Evolutionary conservation across 2,329 filamentous ascomycete genomes (phyloP), one percentile per base, ranked within the genome.

Genomic region (Coleophoma cylindrospora): DNA sequence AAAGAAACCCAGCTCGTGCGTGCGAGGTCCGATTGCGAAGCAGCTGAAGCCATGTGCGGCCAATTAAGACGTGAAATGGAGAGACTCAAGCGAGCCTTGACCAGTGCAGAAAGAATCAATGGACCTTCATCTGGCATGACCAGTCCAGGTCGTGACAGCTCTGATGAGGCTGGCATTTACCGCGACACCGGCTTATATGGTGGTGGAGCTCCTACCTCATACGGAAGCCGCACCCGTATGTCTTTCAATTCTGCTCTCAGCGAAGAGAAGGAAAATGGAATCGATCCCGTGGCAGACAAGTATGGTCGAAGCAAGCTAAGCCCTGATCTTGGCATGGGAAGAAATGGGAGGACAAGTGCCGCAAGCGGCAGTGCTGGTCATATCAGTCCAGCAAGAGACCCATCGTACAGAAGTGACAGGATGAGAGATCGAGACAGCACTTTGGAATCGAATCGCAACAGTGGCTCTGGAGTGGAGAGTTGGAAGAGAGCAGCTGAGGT

Each of bases 401-500:
- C 48, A 22, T 54, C 51, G 37, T 59, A 53, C 38, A 54, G 55
- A 43, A 59, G 52, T 36, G 51, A 55, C 15, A 53, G 57, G 22
- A 61, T 69, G 32, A 65, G 65, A 27, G 41, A 44, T 38, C 58
- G 62, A 49, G 62, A 66, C 44, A 57, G 54, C 34, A 63, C 53
- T 52, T 62, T 55, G 40, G 62, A 63, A 40, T 55, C 67, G 63
- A 49, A 64, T 64, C 48, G 64, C 56, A 57, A 51, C 47, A 64
- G 54, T 52, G 66, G 57, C 59, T 68, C 59, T 43, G 66, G 83
- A 1, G 83, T 85, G 15, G 94, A 99, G 72, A 97, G 91, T 66
- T 99, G 94, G 94, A 95, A 91, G 73, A 79, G 94, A 59, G 94
- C 94, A 15, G 94, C 94, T 2, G 94, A 99, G 73, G 94, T 99